Conservation (phyloP, 2,329 filamentous ascomycete species). For the Monilinia fructicola region DNA sequence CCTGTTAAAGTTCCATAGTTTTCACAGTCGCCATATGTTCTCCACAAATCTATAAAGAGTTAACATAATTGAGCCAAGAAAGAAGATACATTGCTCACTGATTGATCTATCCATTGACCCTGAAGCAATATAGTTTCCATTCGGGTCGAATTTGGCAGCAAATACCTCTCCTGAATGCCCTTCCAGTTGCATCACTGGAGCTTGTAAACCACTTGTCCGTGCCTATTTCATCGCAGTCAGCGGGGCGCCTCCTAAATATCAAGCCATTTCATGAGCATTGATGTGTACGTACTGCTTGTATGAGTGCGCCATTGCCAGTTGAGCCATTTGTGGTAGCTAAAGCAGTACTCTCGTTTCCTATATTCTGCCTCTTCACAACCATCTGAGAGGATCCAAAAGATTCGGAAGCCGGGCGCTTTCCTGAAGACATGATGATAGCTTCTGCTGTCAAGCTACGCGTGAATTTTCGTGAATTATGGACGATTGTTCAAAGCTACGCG, state of each 20-base stretch:
- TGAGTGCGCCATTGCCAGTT: slow-evolving; percentile 59
- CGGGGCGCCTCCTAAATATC: slow-evolving; percentile 21
- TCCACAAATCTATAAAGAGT: slow-evolving; percentile 73
- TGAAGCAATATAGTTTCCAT: slow-evolving; percentile 85
- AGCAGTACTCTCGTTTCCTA: slow-evolving; percentile 50
- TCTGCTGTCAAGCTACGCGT: not conserved
- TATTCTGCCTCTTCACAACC: slow-evolving; percentile 85
- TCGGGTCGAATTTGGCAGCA: slow-evolving; percentile 83
- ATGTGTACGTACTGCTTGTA: slow-evolving; percentile 59
- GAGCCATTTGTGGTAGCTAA: slow-evolving; percentile 58
- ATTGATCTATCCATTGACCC: slow-evolving; percentile 94
- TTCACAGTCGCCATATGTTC: slow-evolving; percentile 86
- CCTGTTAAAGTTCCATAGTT: slow-evolving; percentile 89
- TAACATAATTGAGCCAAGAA: slow-evolving; percentile 25
- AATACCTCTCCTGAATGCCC: slow-evolving; percentile 87
- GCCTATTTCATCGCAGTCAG: slow-evolving; percentile 53
- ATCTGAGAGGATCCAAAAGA: slow-evolving; percentile 78
- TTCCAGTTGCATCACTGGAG: slow-evolving; percentile 90
- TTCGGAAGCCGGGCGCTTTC: slow-evolving; percentile 87
- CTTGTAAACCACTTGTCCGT: slow-evolving; percentile 78
- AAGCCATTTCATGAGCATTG: slow-evolving; percentile 17
- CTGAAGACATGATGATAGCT: slow-evolving; percentile 67
- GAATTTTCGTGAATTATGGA: not conserved
- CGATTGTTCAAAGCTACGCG: slow-evolving; percentile 13
- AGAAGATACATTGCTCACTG: slow-evolving; percentile 54